Evolutionary conservation across 257 asterid genomes (phyloP).

Genomic region (Coffea eugenioides): DNA sequence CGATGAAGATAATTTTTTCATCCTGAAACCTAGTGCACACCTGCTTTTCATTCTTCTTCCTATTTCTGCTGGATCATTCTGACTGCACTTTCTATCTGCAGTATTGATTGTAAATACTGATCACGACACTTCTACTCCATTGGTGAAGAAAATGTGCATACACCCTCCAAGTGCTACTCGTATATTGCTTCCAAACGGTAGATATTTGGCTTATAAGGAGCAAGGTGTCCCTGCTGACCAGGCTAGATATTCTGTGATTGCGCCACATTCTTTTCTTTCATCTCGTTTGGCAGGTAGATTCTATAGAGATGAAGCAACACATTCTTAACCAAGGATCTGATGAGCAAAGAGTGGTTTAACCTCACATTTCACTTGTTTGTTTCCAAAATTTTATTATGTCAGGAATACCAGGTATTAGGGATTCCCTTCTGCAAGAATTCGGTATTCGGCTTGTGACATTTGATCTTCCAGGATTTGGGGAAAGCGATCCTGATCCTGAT

Average conservation of each 20-base stretch:
- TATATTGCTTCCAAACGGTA: slow-evolving; percentile 85
- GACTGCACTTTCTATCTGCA: slow-evolving; percentile 46
- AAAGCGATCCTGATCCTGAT: slow-evolving; percentile 87
- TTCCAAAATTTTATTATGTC: neutral
- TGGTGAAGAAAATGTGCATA: slow-evolving; percentile 54
- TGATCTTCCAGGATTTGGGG: slow-evolving; percentile 97
- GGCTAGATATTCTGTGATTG: slow-evolving; percentile 75
- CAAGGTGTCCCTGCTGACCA: slow-evolving; percentile 75
- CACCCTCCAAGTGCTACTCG: slow-evolving; percentile 79
- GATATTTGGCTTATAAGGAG: slow-evolving; percentile 80
- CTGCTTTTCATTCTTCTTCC: neutral
- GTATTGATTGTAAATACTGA: slow-evolving; percentile 62
- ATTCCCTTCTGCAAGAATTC: slow-evolving; percentile 63
- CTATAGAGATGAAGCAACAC: neutral
- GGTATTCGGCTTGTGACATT: slow-evolving; percentile 80
- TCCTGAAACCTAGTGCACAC: neutral
- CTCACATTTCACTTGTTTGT: neutral
- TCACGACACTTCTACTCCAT: slow-evolving; percentile 39
- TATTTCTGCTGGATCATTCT: slow-evolving; percentile 14
- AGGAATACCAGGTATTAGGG: slow-evolving; percentile 88
- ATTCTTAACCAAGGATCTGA: neutral
- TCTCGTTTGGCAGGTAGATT: slow-evolving; percentile 87
- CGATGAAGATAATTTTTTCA: neutral
- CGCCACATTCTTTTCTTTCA: slow-evolving; percentile 82
- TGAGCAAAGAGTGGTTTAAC: slow-evolving; percentile 3